These are phyloP conservation scores for Emmonsia crescens DNA, from an alignment of 2,329 filamentous ascomycete species.

Conservation along the genomic window DNA sequence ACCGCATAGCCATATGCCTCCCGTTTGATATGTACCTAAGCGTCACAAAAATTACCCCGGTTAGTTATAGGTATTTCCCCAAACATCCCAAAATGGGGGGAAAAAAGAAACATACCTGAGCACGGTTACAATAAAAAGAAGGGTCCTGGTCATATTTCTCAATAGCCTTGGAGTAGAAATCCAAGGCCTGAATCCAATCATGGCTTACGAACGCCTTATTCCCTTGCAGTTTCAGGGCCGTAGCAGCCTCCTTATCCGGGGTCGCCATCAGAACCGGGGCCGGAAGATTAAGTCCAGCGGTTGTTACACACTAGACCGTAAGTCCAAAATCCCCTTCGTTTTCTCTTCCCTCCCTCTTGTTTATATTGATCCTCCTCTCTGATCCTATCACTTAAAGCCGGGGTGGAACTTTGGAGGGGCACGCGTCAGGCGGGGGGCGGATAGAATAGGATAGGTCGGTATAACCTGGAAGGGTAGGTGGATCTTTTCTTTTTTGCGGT, in stretches of 20 bases:
- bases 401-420: neutral
- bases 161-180: conserved; percentile 81
- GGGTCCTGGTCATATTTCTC: conserved; percentile 71
- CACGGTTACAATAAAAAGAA: conserved; percentile 87
- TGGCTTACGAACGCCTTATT: conserved; percentile 86
- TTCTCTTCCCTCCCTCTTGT: neutral
- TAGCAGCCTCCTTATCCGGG: conserved; percentile 53
- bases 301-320: neutral
- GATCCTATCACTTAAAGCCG: neutral
- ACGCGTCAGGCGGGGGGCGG: neutral
- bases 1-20: conserved; percentile 93
- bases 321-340: neutral
- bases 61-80: conserved; percentile 2
- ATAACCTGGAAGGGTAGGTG: too few species aligned
- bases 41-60: neutral
- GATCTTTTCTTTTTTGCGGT: neutral
- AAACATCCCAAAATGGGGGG: neutral
- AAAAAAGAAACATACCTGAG: conserved; percentile 55
- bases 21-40: conserved; percentile 82
- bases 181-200: conserved; percentile 73
- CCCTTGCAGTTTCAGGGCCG: conserved; percentile 80
- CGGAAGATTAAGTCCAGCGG: neutral
- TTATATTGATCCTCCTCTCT: neutral
- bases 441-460: neutral
- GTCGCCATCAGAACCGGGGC: conserved; percentile 26